phyloP scores from a whole-genome alignment of 352 stramenopile species.

The Phytopythium kandeliae region DNA sequence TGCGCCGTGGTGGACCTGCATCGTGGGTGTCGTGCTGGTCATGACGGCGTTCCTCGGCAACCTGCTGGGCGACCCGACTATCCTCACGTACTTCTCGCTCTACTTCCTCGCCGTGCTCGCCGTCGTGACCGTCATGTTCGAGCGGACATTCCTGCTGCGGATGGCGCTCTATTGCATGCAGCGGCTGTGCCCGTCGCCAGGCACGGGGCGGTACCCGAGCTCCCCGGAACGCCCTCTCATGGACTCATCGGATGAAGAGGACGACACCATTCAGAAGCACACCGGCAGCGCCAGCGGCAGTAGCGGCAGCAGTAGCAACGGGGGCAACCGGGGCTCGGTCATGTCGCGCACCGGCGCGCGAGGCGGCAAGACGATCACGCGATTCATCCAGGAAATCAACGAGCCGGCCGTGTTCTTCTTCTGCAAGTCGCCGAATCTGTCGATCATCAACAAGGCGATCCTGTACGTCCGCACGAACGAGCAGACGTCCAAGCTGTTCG shows the following conservation, averaged over 20 bases:
- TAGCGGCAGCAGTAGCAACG: conserved; percentile 4
- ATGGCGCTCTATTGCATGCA: conserved; percentile 78
- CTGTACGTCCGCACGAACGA: conserved; percentile 94
- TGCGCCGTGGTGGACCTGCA: conserved; percentile 85
- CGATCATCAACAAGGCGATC: conserved; percentile 94
- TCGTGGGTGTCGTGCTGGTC: conserved; percentile 79
- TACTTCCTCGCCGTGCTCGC: conserved; percentile 81
- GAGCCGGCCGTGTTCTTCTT: conserved; percentile 93
- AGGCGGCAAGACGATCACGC: conserved; percentile 81
- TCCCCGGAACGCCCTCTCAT: conserved; percentile 18
- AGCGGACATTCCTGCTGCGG: conserved; percentile 82
- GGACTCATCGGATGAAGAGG: conserved; percentile 53
- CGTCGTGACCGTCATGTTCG: conserved; percentile 87
- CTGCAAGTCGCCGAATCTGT: conserved; percentile 90
- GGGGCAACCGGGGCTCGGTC: conserved; percentile 14
- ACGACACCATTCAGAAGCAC: conserved; percentile 15
- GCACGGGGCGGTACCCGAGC: background rate
- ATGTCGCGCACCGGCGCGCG: conserved; percentile 67
- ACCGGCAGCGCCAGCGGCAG: background rate
- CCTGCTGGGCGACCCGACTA: conserved; percentile 77
- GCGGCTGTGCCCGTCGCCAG: conserved; percentile 64
- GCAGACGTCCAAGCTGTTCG: conserved; percentile 87
- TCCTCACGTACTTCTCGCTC: conserved; percentile 87
- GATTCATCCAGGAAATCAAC: conserved; percentile 81
- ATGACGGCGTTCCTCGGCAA: conserved; percentile 82